Base-by-base conservation (phyloP, 2,329 filamentous ascomycete species). In the Penicillium verrucosum region DNA sequence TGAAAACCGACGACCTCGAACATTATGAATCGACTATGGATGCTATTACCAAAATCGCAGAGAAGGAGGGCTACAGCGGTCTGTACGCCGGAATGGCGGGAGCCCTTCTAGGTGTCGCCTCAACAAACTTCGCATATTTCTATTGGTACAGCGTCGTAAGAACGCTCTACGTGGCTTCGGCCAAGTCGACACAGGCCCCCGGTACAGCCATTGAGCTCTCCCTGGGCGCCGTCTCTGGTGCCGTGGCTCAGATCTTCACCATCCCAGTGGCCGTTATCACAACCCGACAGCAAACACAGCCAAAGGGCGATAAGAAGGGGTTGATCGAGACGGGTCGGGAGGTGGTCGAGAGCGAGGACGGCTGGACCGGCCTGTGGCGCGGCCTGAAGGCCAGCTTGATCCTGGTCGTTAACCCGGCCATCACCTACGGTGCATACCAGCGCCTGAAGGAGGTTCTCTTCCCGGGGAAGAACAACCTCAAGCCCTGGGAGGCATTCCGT, bases 71-170 rank as follows among this genome's bases (percentile, higher is more conserved):
- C 32, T 55, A 94, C 9, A 69, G 80, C 45, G 94, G 94, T 7
- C 84, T 99, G 8, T 99, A 99, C 70, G 86, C 89, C 51, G 94
- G 94, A 59, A 92, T 99, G 73, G 82, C 85, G 58, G 92, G 93
- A 49, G 86, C 92, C 5, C 80, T 99, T 18, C 78, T 97, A 50
- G 94, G 94, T 52, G 94, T 99, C 36, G 93, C 92, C 1, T 97
- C 92, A 27, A 97, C 93, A 51, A 99, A 99, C 76, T 99, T 99
- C 73, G 94, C 94, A 68, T 99, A 99, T 78, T 99, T 99, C 74
- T 99, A 99, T 79, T 97, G 93, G 92, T 97, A 97, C 74, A 93
- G 91, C 5, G 78, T 94, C 29, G 90, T 97, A 32, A 86, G 94
- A 61, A 85, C 85, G 16, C 75, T 96, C 21, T 97, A 97, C 73